Evolutionary conservation across 2,329 filamentous ascomycete genomes (phyloP).

Genomic region (Claviceps paspali): DNA sequence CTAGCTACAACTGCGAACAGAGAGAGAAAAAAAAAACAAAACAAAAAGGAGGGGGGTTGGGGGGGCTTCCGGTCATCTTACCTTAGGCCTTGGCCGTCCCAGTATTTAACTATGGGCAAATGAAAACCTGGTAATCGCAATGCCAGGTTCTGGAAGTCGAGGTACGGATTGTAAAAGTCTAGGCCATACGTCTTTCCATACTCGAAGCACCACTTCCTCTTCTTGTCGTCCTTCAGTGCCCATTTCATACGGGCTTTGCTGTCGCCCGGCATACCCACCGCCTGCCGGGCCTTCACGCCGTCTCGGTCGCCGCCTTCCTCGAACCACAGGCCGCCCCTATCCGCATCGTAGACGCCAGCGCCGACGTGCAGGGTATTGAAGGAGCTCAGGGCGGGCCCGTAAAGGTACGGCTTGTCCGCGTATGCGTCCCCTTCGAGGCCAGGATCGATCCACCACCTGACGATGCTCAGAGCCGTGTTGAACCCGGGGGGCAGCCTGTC

Average conservation of each 20-base stretch:
- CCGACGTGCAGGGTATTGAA: conserved; percentile 68
- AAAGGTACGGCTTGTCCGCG: conserved; percentile 72
- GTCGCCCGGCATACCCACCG: conserved; percentile 34
- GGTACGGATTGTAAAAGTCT: conserved; percentile 79
- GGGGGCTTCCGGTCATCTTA: conserved; percentile 34
- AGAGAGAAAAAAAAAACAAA: neutral
- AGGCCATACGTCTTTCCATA: conserved; percentile 36
- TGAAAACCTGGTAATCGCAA: conserved; percentile 59
- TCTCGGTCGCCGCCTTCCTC: conserved; percentile 51
- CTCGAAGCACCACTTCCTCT: conserved; percentile 39
- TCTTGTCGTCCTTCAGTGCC: conserved; percentile 34
- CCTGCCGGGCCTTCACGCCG: conserved; percentile 29
- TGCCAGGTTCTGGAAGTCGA: conserved; percentile 67
- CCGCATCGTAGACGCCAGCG: conserved; percentile 27
- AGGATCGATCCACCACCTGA: conserved; percentile 84
- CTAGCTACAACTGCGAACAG: no score
- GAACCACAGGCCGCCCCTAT: conserved; percentile 38
- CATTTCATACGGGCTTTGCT: conserved; percentile 42
- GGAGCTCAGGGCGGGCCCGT: conserved; percentile 64
- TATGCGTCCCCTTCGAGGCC: conserved; percentile 83
- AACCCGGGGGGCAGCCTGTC: conserved; percentile 79
- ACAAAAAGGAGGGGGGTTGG: no score
- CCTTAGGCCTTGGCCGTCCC: conserved; percentile 65
- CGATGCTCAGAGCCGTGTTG: conserved; percentile 66
- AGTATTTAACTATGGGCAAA: conserved; percentile 59